Evolutionary conservation across 2,329 filamentous ascomycete genomes (phyloP).

Genomic region (Epichloe brachyelytri): DNA sequence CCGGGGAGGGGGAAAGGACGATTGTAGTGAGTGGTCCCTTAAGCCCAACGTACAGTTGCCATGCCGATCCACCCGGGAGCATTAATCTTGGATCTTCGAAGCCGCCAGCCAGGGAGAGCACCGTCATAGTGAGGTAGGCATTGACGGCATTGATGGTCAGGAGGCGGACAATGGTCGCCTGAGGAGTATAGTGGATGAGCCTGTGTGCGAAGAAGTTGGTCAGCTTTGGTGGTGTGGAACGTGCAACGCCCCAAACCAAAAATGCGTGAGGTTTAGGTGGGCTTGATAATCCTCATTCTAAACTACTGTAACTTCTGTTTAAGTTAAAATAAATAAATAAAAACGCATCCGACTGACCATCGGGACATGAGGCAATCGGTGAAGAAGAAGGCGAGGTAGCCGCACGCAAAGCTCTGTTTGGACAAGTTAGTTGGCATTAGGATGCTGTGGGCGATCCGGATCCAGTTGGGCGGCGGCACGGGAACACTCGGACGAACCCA

Average conservation of each 20-base stretch:
- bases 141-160: slow-evolving; percentile 63
- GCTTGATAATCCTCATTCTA: too few species aligned
- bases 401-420: slow-evolving; percentile 57
- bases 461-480: background rate
- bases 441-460: too few species aligned
- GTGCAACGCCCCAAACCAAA: background rate
- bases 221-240: background rate
- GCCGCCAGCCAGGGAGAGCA: slow-evolving; percentile 57
- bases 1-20: too few species aligned
- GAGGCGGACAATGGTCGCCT: slow-evolving; percentile 68
- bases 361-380: slow-evolving; percentile 75
- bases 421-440: background rate
- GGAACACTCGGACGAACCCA: slow-evolving; percentile 42
- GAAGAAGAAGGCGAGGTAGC: slow-evolving; percentile 71
- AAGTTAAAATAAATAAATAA: background rate
- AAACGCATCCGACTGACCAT: slow-evolving; percentile 38
- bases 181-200: slow-evolving; percentile 74
- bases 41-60: slow-evolving; percentile 43
- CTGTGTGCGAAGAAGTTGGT: slow-evolving; percentile 24
- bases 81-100: slow-evolving; percentile 58
- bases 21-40: too few species aligned
- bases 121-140: slow-evolving; percentile 60
- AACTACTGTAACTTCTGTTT: too few species aligned
- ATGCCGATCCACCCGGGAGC: slow-evolving; percentile 70
- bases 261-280: too few species aligned